Conservation (phyloP, 345 rosid genomes). For the Bretschneidera sinensis region DNA sequence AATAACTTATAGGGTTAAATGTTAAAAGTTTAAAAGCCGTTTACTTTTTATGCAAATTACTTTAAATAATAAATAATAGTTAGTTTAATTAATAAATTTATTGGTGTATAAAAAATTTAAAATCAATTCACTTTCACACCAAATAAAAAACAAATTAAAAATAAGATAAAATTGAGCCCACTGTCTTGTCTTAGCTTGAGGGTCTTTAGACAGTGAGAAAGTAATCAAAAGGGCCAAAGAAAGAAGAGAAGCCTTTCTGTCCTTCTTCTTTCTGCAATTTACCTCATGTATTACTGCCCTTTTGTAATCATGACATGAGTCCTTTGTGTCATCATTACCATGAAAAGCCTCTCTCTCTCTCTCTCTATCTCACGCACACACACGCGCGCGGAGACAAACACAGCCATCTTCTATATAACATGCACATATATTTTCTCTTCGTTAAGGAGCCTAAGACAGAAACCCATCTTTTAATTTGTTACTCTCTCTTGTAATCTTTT, state of each 20-base stretch:
- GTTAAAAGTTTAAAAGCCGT: too few species aligned
- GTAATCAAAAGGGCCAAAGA: slow-evolving; percentile 7
- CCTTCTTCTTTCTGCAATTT: slow-evolving; percentile 26
- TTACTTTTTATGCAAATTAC: too few species aligned
- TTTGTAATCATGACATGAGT: slow-evolving; percentile 73
- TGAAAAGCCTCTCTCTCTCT: slow-evolving; percentile 35
- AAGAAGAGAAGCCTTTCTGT: neutral
- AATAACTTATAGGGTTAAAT: too few species aligned
- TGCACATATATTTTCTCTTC: slow-evolving; percentile 3
- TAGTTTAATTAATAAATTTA: too few species aligned
- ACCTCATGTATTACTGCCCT: slow-evolving; percentile 39
- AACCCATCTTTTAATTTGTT: slow-evolving; percentile 7
- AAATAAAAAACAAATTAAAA: too few species aligned
- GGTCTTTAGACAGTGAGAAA: slow-evolving; percentile 3
- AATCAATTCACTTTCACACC: too few species aligned
- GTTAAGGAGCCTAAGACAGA: slow-evolving; percentile 6
- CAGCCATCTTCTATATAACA: slow-evolving; percentile 30
- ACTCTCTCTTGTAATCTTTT: too few species aligned
- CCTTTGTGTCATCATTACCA: slow-evolving; percentile 59
- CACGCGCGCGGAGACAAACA: slow-evolving; percentile 1
- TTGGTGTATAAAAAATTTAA: too few species aligned
- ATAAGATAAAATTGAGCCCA: too few species aligned
- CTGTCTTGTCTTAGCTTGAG: neutral
- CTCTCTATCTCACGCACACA: too few species aligned
- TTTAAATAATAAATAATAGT: too few species aligned